Percentiles rank a stretch among this genome's conserved stretches.
Evolutionary conservation across 225 moss, liverwort and hornwort genomes (phyloP).

Genomic region (Polytrichum commune): DNA sequence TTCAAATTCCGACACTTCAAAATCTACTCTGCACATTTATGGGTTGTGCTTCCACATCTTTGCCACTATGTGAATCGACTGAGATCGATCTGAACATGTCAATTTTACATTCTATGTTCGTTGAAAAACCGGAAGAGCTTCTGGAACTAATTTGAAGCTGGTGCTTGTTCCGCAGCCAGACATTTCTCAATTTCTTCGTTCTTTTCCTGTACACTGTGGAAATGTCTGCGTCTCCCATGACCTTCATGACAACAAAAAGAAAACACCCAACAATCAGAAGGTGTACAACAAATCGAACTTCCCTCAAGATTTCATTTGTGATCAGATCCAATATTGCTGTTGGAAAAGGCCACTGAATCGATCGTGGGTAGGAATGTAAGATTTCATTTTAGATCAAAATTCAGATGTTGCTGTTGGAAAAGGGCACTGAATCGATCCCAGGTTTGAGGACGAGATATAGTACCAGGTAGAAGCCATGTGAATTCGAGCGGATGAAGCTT

Average conservation of each 20-base stretch:
- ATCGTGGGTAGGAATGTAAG: too few species aligned
- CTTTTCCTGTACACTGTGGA: constrained; percentile 41
- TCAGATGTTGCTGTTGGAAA: background rate
- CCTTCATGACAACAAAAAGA: constrained; percentile 22
- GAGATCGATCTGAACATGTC: too few species aligned
- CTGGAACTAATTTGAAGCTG: constrained; percentile 9
- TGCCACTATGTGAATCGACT: too few species aligned
- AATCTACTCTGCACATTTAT: too few species aligned
- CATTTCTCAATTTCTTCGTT: constrained; percentile 20
- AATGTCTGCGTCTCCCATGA: constrained; percentile 63
- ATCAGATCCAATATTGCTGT: background rate
- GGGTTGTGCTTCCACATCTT: too few species aligned
- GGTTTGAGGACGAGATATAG: background rate
- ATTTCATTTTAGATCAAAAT: background rate
- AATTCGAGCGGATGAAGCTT: constrained; percentile 50
- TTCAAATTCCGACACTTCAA: too few species aligned
- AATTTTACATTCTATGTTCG: too few species aligned
- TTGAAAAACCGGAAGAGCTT: too few species aligned
- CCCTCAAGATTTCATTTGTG: background rate
- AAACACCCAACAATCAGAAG: background rate
- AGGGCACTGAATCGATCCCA: background rate
- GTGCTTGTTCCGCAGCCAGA: background rate
- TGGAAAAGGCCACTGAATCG: background rate
- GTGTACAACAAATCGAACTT: background rate
- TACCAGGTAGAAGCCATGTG: constrained; percentile 82